phyloP scores from a whole-genome alignment of 306 rosid genomes.

The Cicer pinnatifidum region DNA sequence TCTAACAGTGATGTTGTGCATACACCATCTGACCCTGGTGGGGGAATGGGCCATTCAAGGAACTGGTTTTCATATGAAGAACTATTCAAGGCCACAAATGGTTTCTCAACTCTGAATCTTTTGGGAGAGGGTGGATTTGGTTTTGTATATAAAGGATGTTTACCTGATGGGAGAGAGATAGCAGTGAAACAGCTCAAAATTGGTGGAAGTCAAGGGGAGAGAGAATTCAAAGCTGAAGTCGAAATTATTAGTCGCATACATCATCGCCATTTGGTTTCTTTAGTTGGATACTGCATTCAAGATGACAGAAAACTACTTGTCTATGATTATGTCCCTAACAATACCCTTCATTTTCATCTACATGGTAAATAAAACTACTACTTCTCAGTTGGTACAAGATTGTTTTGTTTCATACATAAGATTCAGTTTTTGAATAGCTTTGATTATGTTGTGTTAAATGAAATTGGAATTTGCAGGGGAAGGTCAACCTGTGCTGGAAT shows the following conservation, averaged over 20 bases:
- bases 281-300: conserved; percentile 85
- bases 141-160: conserved; percentile 77
- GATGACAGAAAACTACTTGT: conserved; percentile 81
- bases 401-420: conserved; percentile 28
- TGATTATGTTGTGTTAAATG: conserved; percentile 34
- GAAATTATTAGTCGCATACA: conserved; percentile 88
- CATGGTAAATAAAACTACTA: conserved; percentile 72
- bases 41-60: conserved; percentile 79
- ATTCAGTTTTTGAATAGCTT: conserved; percentile 25
- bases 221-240: conserved; percentile 90
- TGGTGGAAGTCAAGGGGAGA: conserved; percentile 90
- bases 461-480: conserved; percentile 54
- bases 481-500: conserved; percentile 65
- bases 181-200: conserved; percentile 88
- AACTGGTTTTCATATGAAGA: conserved; percentile 86
- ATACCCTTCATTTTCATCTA: conserved; percentile 79
- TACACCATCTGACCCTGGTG: conserved; percentile 65
- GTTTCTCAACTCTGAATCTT: conserved; percentile 71
- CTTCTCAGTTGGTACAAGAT: conserved; percentile 27
- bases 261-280: conserved; percentile 94
- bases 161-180: conserved; percentile 86
- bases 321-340: conserved; percentile 83
- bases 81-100: conserved; percentile 73
- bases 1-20: conserved; percentile 59
- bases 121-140: conserved; percentile 98